These are phyloP conservation scores for Diatrype stigma DNA, from an alignment of 2,329 filamentous ascomycete genomes.

Conservation along the genomic window DNA sequence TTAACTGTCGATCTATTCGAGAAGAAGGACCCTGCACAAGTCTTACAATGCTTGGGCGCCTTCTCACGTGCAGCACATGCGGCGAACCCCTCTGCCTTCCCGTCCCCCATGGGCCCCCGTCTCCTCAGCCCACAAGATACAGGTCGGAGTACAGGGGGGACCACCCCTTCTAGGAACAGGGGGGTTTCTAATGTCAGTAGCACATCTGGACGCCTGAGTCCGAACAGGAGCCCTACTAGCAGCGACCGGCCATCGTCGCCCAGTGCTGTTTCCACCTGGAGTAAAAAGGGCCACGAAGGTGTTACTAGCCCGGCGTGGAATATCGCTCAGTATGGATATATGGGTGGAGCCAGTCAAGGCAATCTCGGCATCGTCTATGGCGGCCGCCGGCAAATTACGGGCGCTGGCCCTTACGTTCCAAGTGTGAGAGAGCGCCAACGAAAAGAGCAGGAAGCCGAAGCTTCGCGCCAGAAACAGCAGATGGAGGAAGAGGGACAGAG, in stretches of 20 bases:
- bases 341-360: conserved; percentile 94
- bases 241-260: conserved; percentile 49
- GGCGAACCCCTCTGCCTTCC: conserved; percentile 70
- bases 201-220: conserved; percentile 52
- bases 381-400: conserved; percentile 87
- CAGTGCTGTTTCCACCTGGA: conserved; percentile 82
- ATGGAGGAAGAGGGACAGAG: conserved; percentile 49
- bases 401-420: conserved; percentile 71
- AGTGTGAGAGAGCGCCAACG: conserved; percentile 76
- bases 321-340: conserved; percentile 96
- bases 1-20: conserved; percentile 96
- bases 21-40: conserved; percentile 91
- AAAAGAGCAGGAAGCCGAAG: conserved; percentile 54
- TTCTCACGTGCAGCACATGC: conserved; percentile 84
- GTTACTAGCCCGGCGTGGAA: conserved; percentile 91
- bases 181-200: conserved; percentile 51
- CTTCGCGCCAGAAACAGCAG: conserved; percentile 52
- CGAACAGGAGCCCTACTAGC: conserved; percentile 55
- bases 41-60: conserved; percentile 84
- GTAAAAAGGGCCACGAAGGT: conserved; percentile 75
- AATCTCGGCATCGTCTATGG: conserved; percentile 94
- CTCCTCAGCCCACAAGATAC: conserved; percentile 64
- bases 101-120: conserved; percentile 69
- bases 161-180: conserved; percentile 43
- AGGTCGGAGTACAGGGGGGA: conserved; percentile 50